phyloP scores from a whole-genome alignment of 768 basidiomycete genomes.

The Exsudoporus frostii region DNA sequence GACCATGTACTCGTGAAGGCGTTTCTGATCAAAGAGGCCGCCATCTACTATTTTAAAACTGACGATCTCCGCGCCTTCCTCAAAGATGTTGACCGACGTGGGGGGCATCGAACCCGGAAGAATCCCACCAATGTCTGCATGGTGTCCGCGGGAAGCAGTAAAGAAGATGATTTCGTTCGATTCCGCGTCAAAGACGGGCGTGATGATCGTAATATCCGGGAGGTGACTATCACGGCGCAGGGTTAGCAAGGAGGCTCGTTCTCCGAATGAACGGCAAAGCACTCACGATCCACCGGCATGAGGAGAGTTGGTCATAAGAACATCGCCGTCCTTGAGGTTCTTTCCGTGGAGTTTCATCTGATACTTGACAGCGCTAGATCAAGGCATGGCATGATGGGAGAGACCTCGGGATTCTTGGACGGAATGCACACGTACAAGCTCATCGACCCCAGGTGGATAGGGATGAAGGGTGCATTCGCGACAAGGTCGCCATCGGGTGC shows the following conservation, averaged over 20 bases:
- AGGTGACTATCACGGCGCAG: conserved; percentile 47
- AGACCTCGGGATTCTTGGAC: neutral
- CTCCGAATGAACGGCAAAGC: conserved; percentile 5
- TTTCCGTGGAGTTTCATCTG: conserved; percentile 78
- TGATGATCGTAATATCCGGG: conserved; percentile 91
- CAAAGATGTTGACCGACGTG: conserved; percentile 83
- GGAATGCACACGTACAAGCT: conserved; percentile 68
- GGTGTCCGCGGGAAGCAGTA: conserved; percentile 91
- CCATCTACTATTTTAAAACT: conserved; percentile 88
- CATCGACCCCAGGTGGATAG: conserved; percentile 86
- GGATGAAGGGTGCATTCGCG: conserved; percentile 91
- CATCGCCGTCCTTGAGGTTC: conserved; percentile 82
- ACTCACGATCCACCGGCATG: conserved; percentile 84
- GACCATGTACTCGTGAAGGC: conserved; percentile 76
- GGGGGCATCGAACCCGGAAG: conserved; percentile 96
- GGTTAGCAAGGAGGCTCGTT: neutral
- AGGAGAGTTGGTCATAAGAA: conserved; percentile 90
- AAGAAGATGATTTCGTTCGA: conserved; percentile 81
- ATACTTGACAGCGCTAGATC: conserved; percentile 74
- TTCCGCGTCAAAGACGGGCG: conserved; percentile 76
- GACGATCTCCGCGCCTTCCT: conserved; percentile 90
- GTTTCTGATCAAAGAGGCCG: conserved; percentile 75
- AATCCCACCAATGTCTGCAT: conserved; percentile 92
- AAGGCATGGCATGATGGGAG: neutral
- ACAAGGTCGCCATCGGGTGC: conserved; percentile 93